Base-by-base conservation (phyloP, 352 stramenopile species). In the Plasmopara viticola region DNA sequence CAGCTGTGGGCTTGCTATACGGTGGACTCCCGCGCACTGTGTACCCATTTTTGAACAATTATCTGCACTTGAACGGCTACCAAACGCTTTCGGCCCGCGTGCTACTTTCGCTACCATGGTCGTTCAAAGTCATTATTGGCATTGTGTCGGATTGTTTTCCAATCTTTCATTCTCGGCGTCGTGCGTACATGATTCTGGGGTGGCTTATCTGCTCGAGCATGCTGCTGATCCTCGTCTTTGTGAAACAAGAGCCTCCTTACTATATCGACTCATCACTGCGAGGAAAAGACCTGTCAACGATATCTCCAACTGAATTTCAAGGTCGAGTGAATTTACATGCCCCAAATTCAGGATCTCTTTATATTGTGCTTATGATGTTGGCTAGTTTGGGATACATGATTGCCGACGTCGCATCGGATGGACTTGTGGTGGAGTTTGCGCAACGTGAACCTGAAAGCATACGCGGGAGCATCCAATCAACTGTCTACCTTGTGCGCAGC, bases 11-110 rank as follows among this genome's bases (percentile, higher is more conserved):
- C 3, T 49, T 92, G 33, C 39, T 90, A 30, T 85, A 78, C 47
- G 77, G 78, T 17, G 60, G 70, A 20, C 51, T 90, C 7, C 69
- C 74, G 8, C 56, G 72, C n/a, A 82, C 68, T 0, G 58, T 85
- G 20, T 92, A 90, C 45, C 79, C 79, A 13, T 78, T 90, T 31
- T 51, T 93, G 15, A 83, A 86, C 56, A 82, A 81, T 60, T 92
- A 88, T 49, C 45, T 88, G 45, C 66, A 79, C 31, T 66, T 88
- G 58, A 72, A 86, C 45, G 77, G 77, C 41, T 80, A 83, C 42
- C 70, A 86, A 52, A 85, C 72, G 15, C 38, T 81, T 9, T 86
- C 79, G 10, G 78, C 76, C 8, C 64, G 74, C 14, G 68, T 84
- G 33, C 53, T 90, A 14, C 50, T 91, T 13, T 64, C 60, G 4